These are phyloP conservation scores for Echinosophora koreensis DNA, from an alignment of 306 rosid species.

Conservation along the genomic window DNA sequence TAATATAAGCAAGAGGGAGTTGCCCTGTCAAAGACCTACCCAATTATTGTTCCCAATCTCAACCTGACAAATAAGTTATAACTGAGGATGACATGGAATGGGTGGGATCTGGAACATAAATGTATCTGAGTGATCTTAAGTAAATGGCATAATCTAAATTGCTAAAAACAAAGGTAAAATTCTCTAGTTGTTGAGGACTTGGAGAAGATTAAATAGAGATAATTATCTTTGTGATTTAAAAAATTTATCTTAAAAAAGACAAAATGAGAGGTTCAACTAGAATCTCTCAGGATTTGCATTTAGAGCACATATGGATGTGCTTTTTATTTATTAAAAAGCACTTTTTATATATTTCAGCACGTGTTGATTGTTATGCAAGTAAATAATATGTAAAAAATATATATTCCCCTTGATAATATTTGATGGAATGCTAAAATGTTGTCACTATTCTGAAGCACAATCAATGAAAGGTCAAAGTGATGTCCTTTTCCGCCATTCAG, in stretches of 20 bases:
- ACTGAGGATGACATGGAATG: slow-evolving; percentile 25
- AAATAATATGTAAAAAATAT: slow-evolving; percentile 20
- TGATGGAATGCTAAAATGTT: slow-evolving; percentile 32
- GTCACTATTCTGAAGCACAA: slow-evolving; percentile 26
- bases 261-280: slow-evolving; percentile 16
- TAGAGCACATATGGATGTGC: not conserved
- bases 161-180: not conserved
- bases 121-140: slow-evolving; percentile 20
- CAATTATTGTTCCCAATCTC: slow-evolving; percentile 31
- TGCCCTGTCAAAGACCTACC: slow-evolving; percentile 12
- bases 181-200: not conserved
- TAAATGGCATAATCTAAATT: not conserved
- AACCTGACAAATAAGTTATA: not conserved
- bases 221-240: not conserved
- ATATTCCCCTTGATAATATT: slow-evolving; percentile 37
- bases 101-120: slow-evolving; percentile 8
- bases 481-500: slow-evolving; percentile 35
- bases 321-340: not conserved
- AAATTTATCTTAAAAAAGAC: not conserved
- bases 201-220: not conserved
- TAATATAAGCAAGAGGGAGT: not conserved
- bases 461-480: slow-evolving; percentile 27
- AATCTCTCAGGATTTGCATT: slow-evolving; percentile 3
- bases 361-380: slow-evolving; percentile 13
- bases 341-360: slow-evolving; percentile 9